Percentiles rank a stretch among this genome's conserved stretches.
Conservation (phyloP, 208 protist genomes). For the Willaertia magna region DNA sequence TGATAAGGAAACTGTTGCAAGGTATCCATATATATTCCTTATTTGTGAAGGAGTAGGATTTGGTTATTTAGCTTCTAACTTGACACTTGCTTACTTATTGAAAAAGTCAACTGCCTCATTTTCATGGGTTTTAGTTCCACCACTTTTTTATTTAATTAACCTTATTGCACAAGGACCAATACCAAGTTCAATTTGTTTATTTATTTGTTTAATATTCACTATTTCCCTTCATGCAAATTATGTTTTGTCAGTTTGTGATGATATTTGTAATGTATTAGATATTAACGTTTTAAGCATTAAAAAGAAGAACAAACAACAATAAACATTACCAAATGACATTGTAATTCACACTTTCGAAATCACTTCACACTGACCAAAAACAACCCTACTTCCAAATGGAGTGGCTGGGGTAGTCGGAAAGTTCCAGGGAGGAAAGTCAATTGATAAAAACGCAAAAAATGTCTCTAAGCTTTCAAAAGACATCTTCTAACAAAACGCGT, state of each 20-base stretch:
- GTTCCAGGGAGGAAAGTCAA: too few species aligned
- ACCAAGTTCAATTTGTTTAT: neutral
- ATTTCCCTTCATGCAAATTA: neutral
- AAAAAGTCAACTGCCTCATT: neutral
- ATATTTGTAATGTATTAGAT: neutral
- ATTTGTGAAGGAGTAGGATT: neutral
- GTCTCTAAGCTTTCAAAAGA: too few species aligned
- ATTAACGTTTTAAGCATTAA: neutral
- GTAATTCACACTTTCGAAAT: too few species aligned
- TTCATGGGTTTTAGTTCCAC: neutral
- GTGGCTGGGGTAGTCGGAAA: too few species aligned
- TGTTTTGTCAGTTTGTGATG: neutral
- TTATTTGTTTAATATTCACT: neutral
- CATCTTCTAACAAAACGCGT: too few species aligned
- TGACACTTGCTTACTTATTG: neutral
- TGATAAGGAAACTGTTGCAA: neutral
- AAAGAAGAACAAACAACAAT: neutral
- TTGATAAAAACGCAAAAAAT: too few species aligned
- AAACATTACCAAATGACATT: too few species aligned
- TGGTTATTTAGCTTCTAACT: neutral
- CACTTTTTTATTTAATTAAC: neutral
- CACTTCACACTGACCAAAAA: too few species aligned
- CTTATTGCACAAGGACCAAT: neutral
- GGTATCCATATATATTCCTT: neutral
- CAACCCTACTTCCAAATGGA: too few species aligned